A percentile compares a stretch with the other conserved stretches of the same genome.
phyloP scores from a whole-genome alignment of 768 basidiomycete genomes.

The Lentinula edodes region DNA sequence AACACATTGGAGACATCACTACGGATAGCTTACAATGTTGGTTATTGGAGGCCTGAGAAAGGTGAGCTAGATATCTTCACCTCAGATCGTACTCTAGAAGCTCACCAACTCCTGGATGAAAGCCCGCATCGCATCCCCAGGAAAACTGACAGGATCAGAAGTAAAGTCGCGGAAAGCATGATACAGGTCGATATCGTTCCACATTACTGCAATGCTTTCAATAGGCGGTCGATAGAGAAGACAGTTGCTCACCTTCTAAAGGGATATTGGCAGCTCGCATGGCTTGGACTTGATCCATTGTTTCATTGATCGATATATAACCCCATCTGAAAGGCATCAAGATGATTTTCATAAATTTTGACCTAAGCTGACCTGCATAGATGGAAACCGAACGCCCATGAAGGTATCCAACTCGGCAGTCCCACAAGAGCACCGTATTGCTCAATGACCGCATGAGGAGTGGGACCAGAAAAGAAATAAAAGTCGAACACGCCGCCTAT shows the following conservation, averaged over 20 bases:
- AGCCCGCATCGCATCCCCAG: constrained; percentile 41
- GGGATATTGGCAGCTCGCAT: constrained; percentile 71
- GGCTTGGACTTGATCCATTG: constrained; percentile 43
- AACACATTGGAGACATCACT: background rate
- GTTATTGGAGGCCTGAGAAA: constrained; percentile 31
- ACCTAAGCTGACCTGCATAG: constrained; percentile 46
- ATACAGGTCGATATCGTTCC: constrained; percentile 77
- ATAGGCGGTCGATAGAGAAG: background rate
- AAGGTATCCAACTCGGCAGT: constrained; percentile 64
- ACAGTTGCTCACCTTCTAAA: constrained; percentile 49
- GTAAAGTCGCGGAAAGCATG: constrained; percentile 68
- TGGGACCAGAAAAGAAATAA: constrained; percentile 65
- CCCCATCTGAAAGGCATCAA: constrained; percentile 22
- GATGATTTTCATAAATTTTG: background rate
- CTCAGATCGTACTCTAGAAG: background rate
- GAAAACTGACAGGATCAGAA: constrained; percentile 58
- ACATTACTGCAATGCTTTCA: constrained; percentile 46
- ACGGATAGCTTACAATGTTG: constrained; percentile 35
- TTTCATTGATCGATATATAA: constrained; percentile 44
- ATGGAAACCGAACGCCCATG: constrained; percentile 78
- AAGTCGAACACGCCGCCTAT: constrained; percentile 75
- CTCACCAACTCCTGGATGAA: constrained; percentile 57
- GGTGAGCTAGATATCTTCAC: too few relatives aligned
- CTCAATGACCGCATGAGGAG: constrained; percentile 54
- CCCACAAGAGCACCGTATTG: constrained; percentile 70